Evolutionary conservation across 2,329 filamentous ascomycete genomes (phyloP).

Genomic region (Cercospora sp.): DNA sequence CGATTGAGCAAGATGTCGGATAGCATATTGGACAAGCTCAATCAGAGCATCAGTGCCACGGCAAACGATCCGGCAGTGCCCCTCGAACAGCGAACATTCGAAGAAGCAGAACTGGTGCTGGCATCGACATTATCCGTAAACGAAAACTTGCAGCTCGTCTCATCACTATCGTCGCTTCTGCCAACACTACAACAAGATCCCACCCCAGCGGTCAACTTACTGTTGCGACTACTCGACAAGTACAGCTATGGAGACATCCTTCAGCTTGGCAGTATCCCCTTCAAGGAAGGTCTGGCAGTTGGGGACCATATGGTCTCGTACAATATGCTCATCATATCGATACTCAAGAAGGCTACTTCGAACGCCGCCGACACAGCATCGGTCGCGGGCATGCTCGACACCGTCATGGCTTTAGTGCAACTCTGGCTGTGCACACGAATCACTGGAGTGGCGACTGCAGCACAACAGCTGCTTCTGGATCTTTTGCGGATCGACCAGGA

Average conservation of each 20-base stretch:
- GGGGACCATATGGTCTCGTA: slow-evolving; percentile 48
- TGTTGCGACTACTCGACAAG: slow-evolving; percentile 51
- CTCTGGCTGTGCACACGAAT: slow-evolving; percentile 60
- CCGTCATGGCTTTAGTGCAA: slow-evolving; percentile 56
- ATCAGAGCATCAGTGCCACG: slow-evolving; percentile 23
- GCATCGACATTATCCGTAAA: slow-evolving; percentile 41
- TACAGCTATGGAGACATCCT: slow-evolving; percentile 54
- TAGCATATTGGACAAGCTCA: slow-evolving; percentile 18
- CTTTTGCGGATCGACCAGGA: slow-evolving; percentile 54
- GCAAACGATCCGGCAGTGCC: slow-evolving; percentile 25
- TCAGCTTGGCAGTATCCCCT: slow-evolving; percentile 41
- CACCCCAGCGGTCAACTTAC: slow-evolving; percentile 55
- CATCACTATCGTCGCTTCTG: slow-evolving; percentile 53
- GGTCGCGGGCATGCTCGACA: slow-evolving; percentile 57
- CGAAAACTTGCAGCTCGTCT: slow-evolving; percentile 40
- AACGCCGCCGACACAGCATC: slow-evolving; percentile 57
- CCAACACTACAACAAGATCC: slow-evolving; percentile 59
- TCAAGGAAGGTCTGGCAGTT: slow-evolving; percentile 56
- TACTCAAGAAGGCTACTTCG: slow-evolving; percentile 58
- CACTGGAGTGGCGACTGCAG: slow-evolving; percentile 56
- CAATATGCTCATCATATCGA: slow-evolving; percentile 56
- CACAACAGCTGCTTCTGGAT: slow-evolving; percentile 54
- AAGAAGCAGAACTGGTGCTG: slow-evolving; percentile 52
- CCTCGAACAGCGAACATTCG: slow-evolving; percentile 52
- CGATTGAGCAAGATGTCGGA: slow-evolving; percentile 20